These are phyloP conservation scores for Cyberlindnera euphorbiiphila DNA, from an alignment of 805 yeast genomes.

Conservation along the genomic window DNA sequence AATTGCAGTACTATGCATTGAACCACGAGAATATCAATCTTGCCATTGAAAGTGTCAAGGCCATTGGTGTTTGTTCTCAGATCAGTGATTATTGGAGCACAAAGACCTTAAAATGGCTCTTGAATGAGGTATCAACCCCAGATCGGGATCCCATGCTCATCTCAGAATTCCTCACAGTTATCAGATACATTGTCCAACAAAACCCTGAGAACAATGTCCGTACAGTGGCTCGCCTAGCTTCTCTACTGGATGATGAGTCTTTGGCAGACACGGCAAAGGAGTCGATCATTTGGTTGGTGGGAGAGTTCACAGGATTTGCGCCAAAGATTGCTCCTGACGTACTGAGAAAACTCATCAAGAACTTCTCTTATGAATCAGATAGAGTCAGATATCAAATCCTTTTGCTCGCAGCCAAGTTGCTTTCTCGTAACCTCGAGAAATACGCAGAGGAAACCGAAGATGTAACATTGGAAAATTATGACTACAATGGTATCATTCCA, in stretches of 20 bases:
- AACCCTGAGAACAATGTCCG: slow-evolving; percentile 49
- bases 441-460: slow-evolving; percentile 28
- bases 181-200: slow-evolving; percentile 68
- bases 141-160: slow-evolving; percentile 33
- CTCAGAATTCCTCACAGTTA: slow-evolving; percentile 66
- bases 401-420: slow-evolving; percentile 68
- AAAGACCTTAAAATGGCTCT: slow-evolving; percentile 61
- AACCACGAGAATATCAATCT: slow-evolving; percentile 25
- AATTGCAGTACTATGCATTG: slow-evolving; percentile 56
- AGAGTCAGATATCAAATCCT: slow-evolving; percentile 68
- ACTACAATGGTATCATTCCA: slow-evolving; percentile 34
- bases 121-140: slow-evolving; percentile 39
- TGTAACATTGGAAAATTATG: slow-evolving; percentile 28
- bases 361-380: slow-evolving; percentile 51
- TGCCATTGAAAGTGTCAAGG: slow-evolving; percentile 49
- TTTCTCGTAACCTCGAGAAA: slow-evolving; percentile 50
- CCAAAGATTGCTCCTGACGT: slow-evolving; percentile 69
- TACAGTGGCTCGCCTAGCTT: slow-evolving; percentile 50
- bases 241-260: slow-evolving; percentile 26
- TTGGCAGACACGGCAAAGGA: slow-evolving; percentile 58
- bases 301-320: slow-evolving; percentile 60
- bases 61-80: slow-evolving; percentile 59
- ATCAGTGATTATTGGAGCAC: slow-evolving; percentile 45
- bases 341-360: slow-evolving; percentile 51
- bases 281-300: slow-evolving; percentile 85